Evolutionary conservation across 495 filamentous ascomycete species (phyloP).

Genomic region (Clavariopsis aquatica): DNA sequence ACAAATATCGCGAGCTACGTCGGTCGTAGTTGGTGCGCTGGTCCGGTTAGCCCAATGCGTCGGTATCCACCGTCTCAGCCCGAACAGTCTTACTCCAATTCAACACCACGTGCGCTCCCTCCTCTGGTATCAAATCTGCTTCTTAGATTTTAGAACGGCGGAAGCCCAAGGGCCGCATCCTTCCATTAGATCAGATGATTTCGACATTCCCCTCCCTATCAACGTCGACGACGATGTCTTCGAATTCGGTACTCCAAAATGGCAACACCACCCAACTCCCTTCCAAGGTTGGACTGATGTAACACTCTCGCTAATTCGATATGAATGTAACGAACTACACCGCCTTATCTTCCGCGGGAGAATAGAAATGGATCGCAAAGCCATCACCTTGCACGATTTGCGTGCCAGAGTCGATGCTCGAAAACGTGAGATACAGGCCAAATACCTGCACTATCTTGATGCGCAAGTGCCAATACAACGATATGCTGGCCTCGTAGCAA

Average conservation of each 20-base stretch:
- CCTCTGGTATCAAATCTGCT: slow-evolving; percentile 39
- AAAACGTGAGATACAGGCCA: slow-evolving; percentile 34
- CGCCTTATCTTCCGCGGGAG: slow-evolving; percentile 38
- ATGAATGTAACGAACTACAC: slow-evolving; percentile 39
- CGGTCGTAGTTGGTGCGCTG: slow-evolving; percentile 35
- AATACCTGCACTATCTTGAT: slow-evolving; percentile 33
- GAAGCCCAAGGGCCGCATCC: slow-evolving; percentile 38
- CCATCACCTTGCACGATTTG: slow-evolving; percentile 31
- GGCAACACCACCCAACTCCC: slow-evolving; percentile 33
- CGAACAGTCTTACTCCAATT: slow-evolving; percentile 29
- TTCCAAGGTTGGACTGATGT: slow-evolving; percentile 34
- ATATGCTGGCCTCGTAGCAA: slow-evolving; percentile 35
- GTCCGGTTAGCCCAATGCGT: slow-evolving; percentile 38
- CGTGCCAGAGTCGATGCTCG: slow-evolving; percentile 29
- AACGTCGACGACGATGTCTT: slow-evolving; percentile 40
- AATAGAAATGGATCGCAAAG: slow-evolving; percentile 35
- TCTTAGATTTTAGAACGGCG: slow-evolving; percentile 37
- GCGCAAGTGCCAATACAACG: slow-evolving; percentile 34
- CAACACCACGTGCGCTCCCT: slow-evolving; percentile 37
- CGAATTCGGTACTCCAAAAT: slow-evolving; percentile 33
- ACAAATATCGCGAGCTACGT: slow-evolving; percentile 37
- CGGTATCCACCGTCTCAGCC: slow-evolving; percentile 34
- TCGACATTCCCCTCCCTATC: slow-evolving; percentile 34
- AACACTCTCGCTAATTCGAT: slow-evolving; percentile 36
- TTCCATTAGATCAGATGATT: slow-evolving; percentile 37